Evolutionary conservation across 306 rosid species (phyloP), one percentile per base, ranked within the genome.

Genomic region (Vicia faba): DNA sequence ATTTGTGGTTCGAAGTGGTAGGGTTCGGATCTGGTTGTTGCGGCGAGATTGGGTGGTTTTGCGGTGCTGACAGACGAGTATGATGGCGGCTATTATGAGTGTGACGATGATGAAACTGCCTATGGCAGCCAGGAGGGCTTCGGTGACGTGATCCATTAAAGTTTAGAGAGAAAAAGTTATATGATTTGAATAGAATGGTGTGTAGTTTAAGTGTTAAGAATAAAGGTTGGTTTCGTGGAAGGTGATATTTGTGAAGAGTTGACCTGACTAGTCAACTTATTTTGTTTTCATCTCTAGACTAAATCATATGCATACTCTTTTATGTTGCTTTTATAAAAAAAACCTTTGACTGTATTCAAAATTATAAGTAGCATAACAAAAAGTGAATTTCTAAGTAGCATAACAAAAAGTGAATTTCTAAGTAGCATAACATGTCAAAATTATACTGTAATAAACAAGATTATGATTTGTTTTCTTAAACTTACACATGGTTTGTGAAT

Each of bases 61-160:
- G 61, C 80, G 64, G 73, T 44, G 60, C 19, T 71, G 78, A 73
- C 64, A 84, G 85, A 61, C 2, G 16, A 86, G 2, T 69, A 80
- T 23, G 69, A 79, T 3, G 60, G 13, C 12, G 43, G 78, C 86
- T 10, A 85, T 23, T 59, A 90, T 3, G 13, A 84, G 7, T 9
- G 81, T 73, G 7, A 90, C 33, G 57, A 72, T 8, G 65, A 87
- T 58, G 87, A 90, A 90, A 82, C 85, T 82, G 20, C 35, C 83
- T 16, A 8, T 0, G 38, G 95, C 92, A 0, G 92, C 88, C 3
- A 79, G 0, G 11, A 79, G n/a, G 28, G 78, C 82, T 39, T 33
- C 33, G n/a, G 3, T 0, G 11, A 18, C 0, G 9, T 7, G 23
- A 0, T 67, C 78, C 84, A 80, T 76, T 64, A 20, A 9, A 0